phyloP scores from a whole-genome alignment of 768 basidiomycete species.

The Candolleomyces aberdarensis region DNA sequence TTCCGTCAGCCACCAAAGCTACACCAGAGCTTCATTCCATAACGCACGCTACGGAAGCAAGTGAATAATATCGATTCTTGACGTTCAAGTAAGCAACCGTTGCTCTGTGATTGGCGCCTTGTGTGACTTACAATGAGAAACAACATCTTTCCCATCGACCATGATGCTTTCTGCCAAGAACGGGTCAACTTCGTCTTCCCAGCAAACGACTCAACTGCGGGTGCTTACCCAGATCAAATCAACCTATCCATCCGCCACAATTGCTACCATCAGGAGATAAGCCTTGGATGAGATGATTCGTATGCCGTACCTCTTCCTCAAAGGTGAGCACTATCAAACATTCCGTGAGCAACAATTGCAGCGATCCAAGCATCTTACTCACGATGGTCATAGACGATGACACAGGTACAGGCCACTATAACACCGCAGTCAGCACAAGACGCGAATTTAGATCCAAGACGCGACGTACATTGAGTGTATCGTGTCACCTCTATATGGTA shows the following conservation, averaged over 20 bases:
- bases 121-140: conserved; percentile 46
- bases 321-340: conserved; percentile 42
- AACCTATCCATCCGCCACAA: conserved; percentile 27
- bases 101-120: not conserved
- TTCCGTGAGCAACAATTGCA: not conserved
- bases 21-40: not conserved
- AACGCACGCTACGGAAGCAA: conserved; percentile 49
- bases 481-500: conserved; percentile 38
- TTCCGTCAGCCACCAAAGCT: not conserved
- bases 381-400: conserved; percentile 56
- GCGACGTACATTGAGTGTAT: conserved; percentile 38
- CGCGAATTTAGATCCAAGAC: not conserved
- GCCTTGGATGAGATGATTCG: too few species aligned
- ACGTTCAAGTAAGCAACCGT: not conserved
- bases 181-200: not conserved
- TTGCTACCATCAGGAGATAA: conserved; percentile 4
- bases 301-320: conserved; percentile 43
- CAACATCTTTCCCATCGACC: conserved; percentile 52
- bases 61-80: conserved; percentile 59
- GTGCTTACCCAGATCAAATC: conserved; percentile 50
- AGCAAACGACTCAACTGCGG: not conserved
- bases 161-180: conserved; percentile 42
- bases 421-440: conserved; percentile 1
- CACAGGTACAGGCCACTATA: conserved; percentile 47
- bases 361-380: conserved; percentile 14